These are phyloP conservation scores for Passiflora organensis DNA, from an alignment of 345 rosid species.

Conservation along the genomic window DNA sequence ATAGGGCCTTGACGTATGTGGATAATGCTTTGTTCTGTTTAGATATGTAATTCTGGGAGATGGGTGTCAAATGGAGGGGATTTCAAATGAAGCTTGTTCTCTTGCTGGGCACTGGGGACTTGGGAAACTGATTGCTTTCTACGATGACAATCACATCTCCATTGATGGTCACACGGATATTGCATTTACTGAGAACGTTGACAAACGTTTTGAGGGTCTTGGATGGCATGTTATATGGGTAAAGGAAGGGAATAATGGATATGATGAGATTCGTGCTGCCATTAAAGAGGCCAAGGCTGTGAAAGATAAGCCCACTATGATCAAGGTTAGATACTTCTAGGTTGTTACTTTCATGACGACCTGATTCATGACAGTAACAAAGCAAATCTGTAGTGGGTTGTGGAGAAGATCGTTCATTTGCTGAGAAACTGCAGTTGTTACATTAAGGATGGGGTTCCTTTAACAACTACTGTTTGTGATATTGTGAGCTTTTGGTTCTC, in stretches of 20 bases:
- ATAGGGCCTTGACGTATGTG: neutral
- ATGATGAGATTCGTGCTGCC: constrained; percentile 98
- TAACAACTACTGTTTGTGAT: neutral
- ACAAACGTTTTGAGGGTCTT: constrained; percentile 82
- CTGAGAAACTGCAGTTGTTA: too few relatives aligned
- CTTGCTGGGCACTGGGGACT: constrained; percentile 99
- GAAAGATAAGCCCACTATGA: constrained; percentile 84
- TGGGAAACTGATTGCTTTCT: constrained; percentile 95
- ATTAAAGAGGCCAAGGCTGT: constrained; percentile 97
- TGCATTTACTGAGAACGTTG: constrained; percentile 92
- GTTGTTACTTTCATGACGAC: too few relatives aligned
- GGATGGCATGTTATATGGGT: constrained; percentile 99
- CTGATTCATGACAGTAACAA: neutral
- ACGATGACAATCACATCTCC: constrained; percentile 98
- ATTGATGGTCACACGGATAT: constrained; percentile 97
- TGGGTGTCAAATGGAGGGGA: constrained; percentile 99
- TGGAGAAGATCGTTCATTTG: too few relatives aligned
- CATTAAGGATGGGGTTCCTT: neutral
- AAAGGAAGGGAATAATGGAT: constrained; percentile 97
- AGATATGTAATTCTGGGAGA: constrained; percentile 85
- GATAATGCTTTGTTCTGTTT: constrained; percentile 2
- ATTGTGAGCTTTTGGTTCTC: constrained; percentile 1
- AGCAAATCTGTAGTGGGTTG: neutral
- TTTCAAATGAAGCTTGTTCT: constrained; percentile 86
- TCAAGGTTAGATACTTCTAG: constrained; percentile 44